Evolutionary conservation across 2,329 filamentous ascomycete species (phyloP).

Genomic region (Biscogniauxia marginata): DNA sequence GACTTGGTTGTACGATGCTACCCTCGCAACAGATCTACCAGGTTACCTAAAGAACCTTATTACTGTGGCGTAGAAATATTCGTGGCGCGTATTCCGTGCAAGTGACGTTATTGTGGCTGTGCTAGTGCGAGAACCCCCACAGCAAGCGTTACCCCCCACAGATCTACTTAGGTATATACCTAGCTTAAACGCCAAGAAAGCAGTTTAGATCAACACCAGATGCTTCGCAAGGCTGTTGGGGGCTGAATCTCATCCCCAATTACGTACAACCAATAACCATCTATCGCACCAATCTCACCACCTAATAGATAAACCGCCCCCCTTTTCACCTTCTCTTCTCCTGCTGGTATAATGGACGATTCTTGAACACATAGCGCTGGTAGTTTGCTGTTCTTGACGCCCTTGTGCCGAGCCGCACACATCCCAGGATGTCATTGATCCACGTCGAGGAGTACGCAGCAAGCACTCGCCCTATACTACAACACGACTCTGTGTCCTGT

Average conservation of each 20-base stretch:
- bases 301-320: too few species aligned
- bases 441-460: constrained; percentile 34
- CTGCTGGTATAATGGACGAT: not conserved
- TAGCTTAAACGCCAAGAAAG: not conserved
- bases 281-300: too few species aligned
- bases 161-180: not conserved
- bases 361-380: not conserved
- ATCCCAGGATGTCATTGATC: constrained; percentile 28
- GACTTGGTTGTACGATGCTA: constrained; percentile 2
- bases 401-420: not conserved
- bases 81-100: too few species aligned
- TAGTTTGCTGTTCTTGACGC: not conserved
- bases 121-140: not conserved
- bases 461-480: not conserved
- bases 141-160: not conserved
- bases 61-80: too few species aligned
- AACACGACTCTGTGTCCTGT: constrained; percentile 1
- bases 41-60: too few species aligned
- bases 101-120: too few species aligned
- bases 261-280: too few species aligned
- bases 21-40: too few species aligned
- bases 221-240: not conserved
- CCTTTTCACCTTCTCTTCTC: not conserved
- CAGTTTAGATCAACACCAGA: not conserved
- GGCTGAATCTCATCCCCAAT: not conserved